A percentile compares a stretch with the other conserved stretches of the same genome.
Evolutionary conservation across 257 asterid genomes (phyloP).

Genomic region (Fraxinus anomala): DNA sequence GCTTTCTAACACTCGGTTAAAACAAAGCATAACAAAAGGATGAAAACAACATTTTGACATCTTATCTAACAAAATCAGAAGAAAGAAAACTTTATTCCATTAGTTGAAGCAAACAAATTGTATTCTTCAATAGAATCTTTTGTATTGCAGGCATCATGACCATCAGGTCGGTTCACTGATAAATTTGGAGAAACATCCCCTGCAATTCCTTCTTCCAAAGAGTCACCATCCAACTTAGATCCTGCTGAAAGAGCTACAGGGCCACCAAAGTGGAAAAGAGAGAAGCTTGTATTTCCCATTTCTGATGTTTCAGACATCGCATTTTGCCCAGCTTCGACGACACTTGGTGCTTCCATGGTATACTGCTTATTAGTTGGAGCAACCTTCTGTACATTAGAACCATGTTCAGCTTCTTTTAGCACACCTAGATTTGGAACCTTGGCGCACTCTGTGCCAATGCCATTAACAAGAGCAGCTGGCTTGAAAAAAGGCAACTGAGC

Average conservation of each 20-base stretch:
- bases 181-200: constrained; percentile 36
- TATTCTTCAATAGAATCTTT: constrained; percentile 72
- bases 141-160: constrained; percentile 43
- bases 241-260: constrained; percentile 80
- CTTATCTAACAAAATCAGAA: constrained; percentile 48
- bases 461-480: constrained; percentile 57
- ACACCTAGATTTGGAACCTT: constrained; percentile 41
- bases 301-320: constrained; percentile 44
- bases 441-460: constrained; percentile 37
- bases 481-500: constrained; percentile 60
- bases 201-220: constrained; percentile 46
- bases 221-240: constrained; percentile 47
- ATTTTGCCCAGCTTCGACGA: constrained; percentile 37
- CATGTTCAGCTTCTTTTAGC: constrained; percentile 33
- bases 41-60: constrained; percentile 1
- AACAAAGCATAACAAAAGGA: background rate
- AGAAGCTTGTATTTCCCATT: constrained; percentile 57
- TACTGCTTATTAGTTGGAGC: constrained; percentile 30
- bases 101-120: constrained; percentile 82
- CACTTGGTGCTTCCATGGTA: constrained; percentile 37
- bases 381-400: constrained; percentile 31
- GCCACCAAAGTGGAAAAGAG: constrained; percentile 94
- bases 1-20: constrained; percentile 39
- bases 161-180: constrained; percentile 35
- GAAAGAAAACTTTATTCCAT: constrained; percentile 79